Evolutionary conservation across 495 filamentous ascomycete species (phyloP).

Genomic region (Thermochaetoides thermophila): DNA sequence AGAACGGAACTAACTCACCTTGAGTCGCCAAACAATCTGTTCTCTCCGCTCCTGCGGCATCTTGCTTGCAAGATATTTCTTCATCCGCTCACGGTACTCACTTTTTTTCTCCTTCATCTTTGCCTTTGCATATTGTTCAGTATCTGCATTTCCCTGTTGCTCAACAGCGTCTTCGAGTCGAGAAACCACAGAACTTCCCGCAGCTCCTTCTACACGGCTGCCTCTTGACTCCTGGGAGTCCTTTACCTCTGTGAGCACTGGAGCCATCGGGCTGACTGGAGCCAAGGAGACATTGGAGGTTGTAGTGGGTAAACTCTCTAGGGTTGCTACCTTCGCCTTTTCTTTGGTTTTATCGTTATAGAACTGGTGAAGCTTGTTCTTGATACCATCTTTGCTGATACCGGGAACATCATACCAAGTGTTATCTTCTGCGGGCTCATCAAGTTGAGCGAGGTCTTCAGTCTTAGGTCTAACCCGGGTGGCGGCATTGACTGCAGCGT

Average conservation of each 20-base stretch:
- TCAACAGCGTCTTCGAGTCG: slow-evolving; percentile 33
- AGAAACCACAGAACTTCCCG: slow-evolving; percentile 37
- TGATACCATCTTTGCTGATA: slow-evolving; percentile 54
- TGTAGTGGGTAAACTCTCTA: too few relatives aligned
- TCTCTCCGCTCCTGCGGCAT: slow-evolving; percentile 89
- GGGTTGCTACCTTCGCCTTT: slow-evolving; percentile 29
- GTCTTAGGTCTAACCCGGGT: slow-evolving; percentile 60
- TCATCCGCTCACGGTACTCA: slow-evolving; percentile 42
- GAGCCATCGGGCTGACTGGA: slow-evolving; percentile 2
- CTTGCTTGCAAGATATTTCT: slow-evolving; percentile 65
- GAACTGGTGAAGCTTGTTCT: slow-evolving; percentile 44
- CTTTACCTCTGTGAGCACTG: too few relatives aligned
- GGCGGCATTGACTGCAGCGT: slow-evolving; percentile 76
- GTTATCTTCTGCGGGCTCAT: slow-evolving; percentile 73
- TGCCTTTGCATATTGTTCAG: slow-evolving; percentile 50
- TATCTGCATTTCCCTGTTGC: slow-evolving; percentile 33
- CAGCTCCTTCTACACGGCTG: too few relatives aligned
- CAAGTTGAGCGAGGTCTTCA: slow-evolving; percentile 63
- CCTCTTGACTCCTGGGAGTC: too few relatives aligned
- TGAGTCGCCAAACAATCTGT: slow-evolving; percentile 80
- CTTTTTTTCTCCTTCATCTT: slow-evolving; percentile 23
- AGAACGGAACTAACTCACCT: slow-evolving; percentile 37
- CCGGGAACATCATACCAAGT: slow-evolving; percentile 86
- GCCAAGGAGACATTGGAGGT: slow-evolving; percentile 10
- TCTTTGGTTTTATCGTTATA: slow-evolving; percentile 41